Evolutionary conservation across 163 green algal genomes (phyloP), one percentile per base, ranked within the genome.

Genomic region (Scenedesmus sp.): DNA sequence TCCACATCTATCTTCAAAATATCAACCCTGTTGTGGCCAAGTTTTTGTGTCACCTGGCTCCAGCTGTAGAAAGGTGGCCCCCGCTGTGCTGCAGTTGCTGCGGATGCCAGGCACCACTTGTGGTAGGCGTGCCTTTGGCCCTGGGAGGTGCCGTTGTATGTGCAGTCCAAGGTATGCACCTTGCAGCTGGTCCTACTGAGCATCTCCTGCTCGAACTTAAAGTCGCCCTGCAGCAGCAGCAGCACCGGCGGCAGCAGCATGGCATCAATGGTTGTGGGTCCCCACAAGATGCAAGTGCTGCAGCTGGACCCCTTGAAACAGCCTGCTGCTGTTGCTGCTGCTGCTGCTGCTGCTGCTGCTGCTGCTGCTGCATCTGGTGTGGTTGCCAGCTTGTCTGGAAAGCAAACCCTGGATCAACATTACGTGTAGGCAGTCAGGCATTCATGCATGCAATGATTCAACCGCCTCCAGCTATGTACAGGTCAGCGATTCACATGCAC

Each of bases 161-260:
- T 72, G 59, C 59, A 72, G 59, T 72, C 59, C 59, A 72, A 3
- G 22, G 59, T 72, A 24, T 35, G 24, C 59, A 72, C 22, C 22
- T 33, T 72, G 59, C 59, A 72, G 20, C 22, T 35, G 59, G 59
- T 72, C 3, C 35, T 72, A 7, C 22, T 35, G 22, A 72, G 59
- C 59, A 72, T 37, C 24, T 33, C 24, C 59, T 72, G 59, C 59
- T 72, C 59, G 10, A 35, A 72, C 59, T 72, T 72, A 24, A 35
- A 72, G 59, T 72, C 59, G 35, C 59, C 59, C 59, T 72, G 59
- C 59, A 72, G 59, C 59, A 72, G 59, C 59, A 72, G 59, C 59
- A 72, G 59, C 59, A 72, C 22, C 59, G 35, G 22, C 22, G 10
- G 20, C 59, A 72, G 22, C 59, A 35, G 59, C 59, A 72, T 61